Conservation (phyloP, 2,329 filamentous ascomycete species). For the Calonectria hawksworthii region DNA sequence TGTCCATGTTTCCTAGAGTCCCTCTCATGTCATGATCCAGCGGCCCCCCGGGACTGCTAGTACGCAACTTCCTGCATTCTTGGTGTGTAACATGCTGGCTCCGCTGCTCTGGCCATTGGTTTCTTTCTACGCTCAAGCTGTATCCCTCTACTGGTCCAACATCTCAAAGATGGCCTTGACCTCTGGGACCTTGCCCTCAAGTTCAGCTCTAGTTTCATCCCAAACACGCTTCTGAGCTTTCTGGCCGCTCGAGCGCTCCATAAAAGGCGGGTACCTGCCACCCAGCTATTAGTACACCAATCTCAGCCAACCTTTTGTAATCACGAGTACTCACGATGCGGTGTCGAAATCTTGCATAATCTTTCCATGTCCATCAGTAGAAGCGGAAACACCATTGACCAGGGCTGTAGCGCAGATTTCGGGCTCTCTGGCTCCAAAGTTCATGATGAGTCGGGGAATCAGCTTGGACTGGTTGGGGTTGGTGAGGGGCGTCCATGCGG, state of each 20-base stretch:
- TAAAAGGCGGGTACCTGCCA: constrained; percentile 53
- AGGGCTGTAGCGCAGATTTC: constrained; percentile 53
- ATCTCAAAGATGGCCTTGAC: constrained; percentile 41
- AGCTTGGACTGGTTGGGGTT: constrained; percentile 52
- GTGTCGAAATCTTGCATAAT: constrained; percentile 56
- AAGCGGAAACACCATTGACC: constrained; percentile 53
- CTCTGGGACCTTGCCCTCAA: constrained; percentile 43
- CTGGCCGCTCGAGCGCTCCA: constrained; percentile 45
- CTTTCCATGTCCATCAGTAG: constrained; percentile 50
- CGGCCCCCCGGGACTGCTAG: background rate
- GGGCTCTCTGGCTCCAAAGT: constrained; percentile 53
- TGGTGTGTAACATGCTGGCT: too few species aligned
- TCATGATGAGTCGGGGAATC: constrained; percentile 55
- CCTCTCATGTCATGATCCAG: background rate
- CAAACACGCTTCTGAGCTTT: constrained; percentile 43
- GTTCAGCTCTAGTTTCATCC: constrained; percentile 41
- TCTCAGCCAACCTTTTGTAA: background rate
- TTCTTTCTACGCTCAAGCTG: too few species aligned
- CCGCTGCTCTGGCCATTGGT: background rate
- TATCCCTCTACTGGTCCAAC: constrained; percentile 24
- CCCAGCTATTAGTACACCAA: background rate
- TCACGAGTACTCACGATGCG: constrained; percentile 45
- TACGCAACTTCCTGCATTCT: background rate
- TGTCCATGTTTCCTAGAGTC: background rate
- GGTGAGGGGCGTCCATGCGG: constrained; percentile 55